Evolutionary conservation across 2,329 filamentous ascomycete genomes (phyloP), one percentile per base, ranked within the genome.

Genomic region (Penicillium olsonii): DNA sequence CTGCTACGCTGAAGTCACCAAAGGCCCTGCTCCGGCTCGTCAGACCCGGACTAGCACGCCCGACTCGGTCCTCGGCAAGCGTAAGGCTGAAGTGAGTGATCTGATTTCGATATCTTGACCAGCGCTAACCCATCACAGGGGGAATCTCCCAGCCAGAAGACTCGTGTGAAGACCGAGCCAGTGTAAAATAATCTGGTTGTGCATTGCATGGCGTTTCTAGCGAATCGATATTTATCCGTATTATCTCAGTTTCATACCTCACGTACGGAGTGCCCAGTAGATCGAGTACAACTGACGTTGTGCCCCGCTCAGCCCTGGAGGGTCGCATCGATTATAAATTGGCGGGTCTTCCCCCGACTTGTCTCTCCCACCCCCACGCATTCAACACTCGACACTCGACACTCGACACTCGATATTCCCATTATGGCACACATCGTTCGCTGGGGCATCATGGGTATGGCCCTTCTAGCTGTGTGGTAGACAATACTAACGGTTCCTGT

Each of bases 1-100:
- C 46, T 99, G 94, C 68, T 90, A 92, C 68, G 83, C 84, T 15
- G 92, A 96, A 72, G 87, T 89, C 26, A 87, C 82, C 29, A 87
- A 84, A 64, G 79, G 81, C 7, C 78, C 70, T 19, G 54, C 60
- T 5, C 59, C 65, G 50, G 64, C 59, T 18, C 62, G 58, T 19
- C 72, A 52, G 60, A 75, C 48, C 61, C 78, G 65, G 65, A 77
- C 55, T 9, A 65, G 65, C 17, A 86, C 83, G 5, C 84, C 84
- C 1, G 85, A 87, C 64, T 82, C 82, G 12, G 76, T 88, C 22
- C 67, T 88, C 57, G 87, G 87, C 42, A 91, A 91, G 72, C 77
- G 88, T 53, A 92, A 91, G 70, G 87, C 87, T 41, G 87, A 89
- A 74, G 82, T 81, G 60, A 55, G 67, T 57, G 45, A 15, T n/a